Evolutionary conservation across 2,329 filamentous ascomycete species (phyloP), one percentile per base, ranked within the genome.

Genomic region (Clonostachys byssicola): DNA sequence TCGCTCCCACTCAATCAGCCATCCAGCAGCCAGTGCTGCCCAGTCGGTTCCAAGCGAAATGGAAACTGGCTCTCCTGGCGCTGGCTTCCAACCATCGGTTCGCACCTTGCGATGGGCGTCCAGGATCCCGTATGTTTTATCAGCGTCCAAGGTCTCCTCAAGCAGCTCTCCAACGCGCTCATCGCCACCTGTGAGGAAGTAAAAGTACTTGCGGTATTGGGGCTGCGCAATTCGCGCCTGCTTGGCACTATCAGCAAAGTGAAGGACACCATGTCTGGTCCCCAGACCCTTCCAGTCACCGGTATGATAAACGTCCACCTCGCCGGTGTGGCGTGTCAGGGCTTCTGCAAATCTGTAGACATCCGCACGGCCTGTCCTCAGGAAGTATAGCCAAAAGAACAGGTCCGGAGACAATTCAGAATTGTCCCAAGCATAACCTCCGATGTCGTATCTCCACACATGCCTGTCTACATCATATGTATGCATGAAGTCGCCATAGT

Each of bases 361-460:
- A 49, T 80, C 78, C 3, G 71, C 68, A 9, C 74, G 66, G 0
- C 79, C 79, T 0, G 78, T 83, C 30, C 75, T 74, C 3, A 85
- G 69, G 60, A 83, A 85, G 49, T 80, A 77, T 5, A 72, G 72
- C 81, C 81, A 84, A 48, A 84, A 73, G 64, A 76, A 84, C 4
- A 84, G 60, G 52, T 85, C 79, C 0, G 81, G 77, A 0, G 80
- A 83, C 0, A 85, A 65, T 57, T 85, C 80, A 0, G 75, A 80
- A 56, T 84, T 85, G 49, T 84, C 80, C 81, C 81, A 85, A 0
- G 79, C 80, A 52, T 79, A 85, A 0, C 81, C 81, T 6, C 81
- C 81, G 20, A 85, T 61, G 46, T 85, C 81, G 52, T 83, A 85
- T 5, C 77, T 69, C 81, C 81, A 85, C 3, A 68, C 68, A 52